phyloP scores from a whole-genome alignment of 2,329 filamentous ascomycete species.

The Talaromyces sp. region DNA sequence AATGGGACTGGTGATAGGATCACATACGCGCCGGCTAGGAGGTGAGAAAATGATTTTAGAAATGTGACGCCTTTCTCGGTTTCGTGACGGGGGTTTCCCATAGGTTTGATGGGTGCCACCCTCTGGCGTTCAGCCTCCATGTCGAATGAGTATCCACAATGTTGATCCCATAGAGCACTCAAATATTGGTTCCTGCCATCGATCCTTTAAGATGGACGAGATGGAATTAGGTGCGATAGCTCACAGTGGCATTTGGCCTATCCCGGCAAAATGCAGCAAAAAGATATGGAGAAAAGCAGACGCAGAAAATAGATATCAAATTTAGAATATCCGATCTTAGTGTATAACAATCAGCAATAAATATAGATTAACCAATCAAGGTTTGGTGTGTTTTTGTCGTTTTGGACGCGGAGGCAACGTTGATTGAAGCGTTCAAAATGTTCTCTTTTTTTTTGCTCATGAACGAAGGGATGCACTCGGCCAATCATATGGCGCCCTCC shows the following conservation, averaged over 20 bases:
- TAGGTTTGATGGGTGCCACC: neutral
- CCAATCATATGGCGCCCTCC: neutral
- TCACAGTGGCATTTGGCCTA: neutral
- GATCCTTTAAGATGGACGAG: neutral
- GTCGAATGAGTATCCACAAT: neutral
- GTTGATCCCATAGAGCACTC: neutral
- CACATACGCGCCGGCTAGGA: slow-evolving; percentile 31
- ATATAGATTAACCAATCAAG: neutral
- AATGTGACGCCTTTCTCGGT: neutral
- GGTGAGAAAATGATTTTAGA: slow-evolving; percentile 12
- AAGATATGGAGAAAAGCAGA: neutral
- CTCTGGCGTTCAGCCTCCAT: neutral
- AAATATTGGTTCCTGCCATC: neutral
- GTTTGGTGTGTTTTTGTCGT: neutral
- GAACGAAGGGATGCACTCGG: neutral
- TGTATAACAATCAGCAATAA: neutral
- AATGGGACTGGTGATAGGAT: neutral
- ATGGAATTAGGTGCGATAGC: too few species aligned
- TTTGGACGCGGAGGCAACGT: neutral
- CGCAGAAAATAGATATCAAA: neutral
- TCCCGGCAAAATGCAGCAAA: neutral
- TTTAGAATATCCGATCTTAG: neutral
- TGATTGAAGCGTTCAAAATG: neutral
- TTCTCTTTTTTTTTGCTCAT: too few species aligned
- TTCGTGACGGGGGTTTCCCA: neutral